These are phyloP conservation scores for Blastomyces parvus DNA, from an alignment of 2,329 filamentous ascomycete species.

Conservation along the genomic window DNA sequence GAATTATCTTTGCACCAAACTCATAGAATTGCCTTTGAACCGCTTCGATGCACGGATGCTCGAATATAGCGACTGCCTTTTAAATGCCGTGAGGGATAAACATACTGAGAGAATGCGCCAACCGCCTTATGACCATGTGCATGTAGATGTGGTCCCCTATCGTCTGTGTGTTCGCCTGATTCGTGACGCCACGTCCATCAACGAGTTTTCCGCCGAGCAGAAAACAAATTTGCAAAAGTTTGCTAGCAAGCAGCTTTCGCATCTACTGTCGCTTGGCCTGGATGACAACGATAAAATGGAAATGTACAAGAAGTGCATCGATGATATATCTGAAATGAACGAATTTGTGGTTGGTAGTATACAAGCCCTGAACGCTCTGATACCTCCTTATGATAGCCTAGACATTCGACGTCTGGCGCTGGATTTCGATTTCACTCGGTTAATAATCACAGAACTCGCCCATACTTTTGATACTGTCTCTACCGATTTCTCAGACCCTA, in stretches of 20 bases:
- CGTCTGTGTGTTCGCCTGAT: slow-evolving; percentile 57
- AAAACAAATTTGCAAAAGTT: slow-evolving; percentile 55
- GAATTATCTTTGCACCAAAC: slow-evolving; percentile 61
- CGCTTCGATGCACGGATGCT: slow-evolving; percentile 54
- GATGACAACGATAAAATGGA: slow-evolving; percentile 48
- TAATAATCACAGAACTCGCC: slow-evolving; percentile 58
- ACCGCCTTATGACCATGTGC: slow-evolving; percentile 17
- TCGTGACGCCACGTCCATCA: slow-evolving; percentile 56
- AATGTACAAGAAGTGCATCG: slow-evolving; percentile 58
- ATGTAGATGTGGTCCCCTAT: slow-evolving; percentile 39
- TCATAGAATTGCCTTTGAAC: slow-evolving; percentile 54
- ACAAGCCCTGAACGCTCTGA: slow-evolving; percentile 48
- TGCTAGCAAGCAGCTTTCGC: slow-evolving; percentile 51
- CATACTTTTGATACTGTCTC: slow-evolving; percentile 41
- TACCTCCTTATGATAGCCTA: slow-evolving; percentile 33
- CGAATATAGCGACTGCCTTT: slow-evolving; percentile 50
- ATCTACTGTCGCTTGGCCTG: slow-evolving; percentile 50
- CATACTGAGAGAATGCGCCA: slow-evolving; percentile 24
- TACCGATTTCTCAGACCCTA: slow-evolving; percentile 28
- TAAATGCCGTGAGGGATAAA: slow-evolving; percentile 43
- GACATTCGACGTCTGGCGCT: slow-evolving; percentile 51
- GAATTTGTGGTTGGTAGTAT: slow-evolving; percentile 62
- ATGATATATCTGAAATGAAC: slow-evolving; percentile 57
- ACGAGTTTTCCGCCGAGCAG: slow-evolving; percentile 46
- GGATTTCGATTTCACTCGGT: slow-evolving; percentile 51